Base-by-base conservation (phyloP, 805 yeast species). In the Starmerella geochares region DNA sequence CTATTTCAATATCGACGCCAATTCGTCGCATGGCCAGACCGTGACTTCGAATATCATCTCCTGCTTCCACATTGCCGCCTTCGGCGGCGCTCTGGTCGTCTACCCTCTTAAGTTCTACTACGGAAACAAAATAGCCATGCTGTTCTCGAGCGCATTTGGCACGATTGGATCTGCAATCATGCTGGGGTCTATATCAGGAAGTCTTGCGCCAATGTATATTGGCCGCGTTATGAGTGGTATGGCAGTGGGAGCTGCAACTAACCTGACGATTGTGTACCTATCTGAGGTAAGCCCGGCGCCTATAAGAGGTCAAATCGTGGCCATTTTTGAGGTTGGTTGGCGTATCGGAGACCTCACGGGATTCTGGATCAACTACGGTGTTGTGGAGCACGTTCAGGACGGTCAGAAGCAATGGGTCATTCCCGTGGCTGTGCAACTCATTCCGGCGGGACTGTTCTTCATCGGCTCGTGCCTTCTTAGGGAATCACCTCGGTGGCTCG, bases 391-490 rank as follows among this genome's bases (percentile, higher is more conserved):
- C 38, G 44, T 42, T 1, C 21, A 39, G 6, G 16, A 25, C n/a
- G 52, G 52, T 14, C 14, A 32, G 14, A 5, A 19, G 4, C 46
- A 46, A 28, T 49, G 39, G 32, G 21, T 49, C 16, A 44, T 44
- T 24, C 52, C 52, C 13, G 46, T 45, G 10, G 52, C 49, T 60
- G 37, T 83, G 66, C 71, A 75, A 67, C 64, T 74, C 61, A 53
- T 80, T 62, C 71, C 86, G 62, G 69, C 73, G 55, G 37, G 71
- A 56, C 31, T 81, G 56, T 54, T 75, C 61, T 56, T 69, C 52
- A 21, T 74, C 56, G 67, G 75, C 63, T 49, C 78, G 58, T 37
- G 60, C 28, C 41, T 65, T 38, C 58, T 68, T 28, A 61, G 60
- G 37, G 73, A 69, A 54, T 68, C 72, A 2, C 73, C 73, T n/a